Evolutionary conservation across 2,329 filamentous ascomycete species (phyloP), one percentile per base, ranked within the genome.

Genomic region (Stagonosporopsis vannaccii): DNA sequence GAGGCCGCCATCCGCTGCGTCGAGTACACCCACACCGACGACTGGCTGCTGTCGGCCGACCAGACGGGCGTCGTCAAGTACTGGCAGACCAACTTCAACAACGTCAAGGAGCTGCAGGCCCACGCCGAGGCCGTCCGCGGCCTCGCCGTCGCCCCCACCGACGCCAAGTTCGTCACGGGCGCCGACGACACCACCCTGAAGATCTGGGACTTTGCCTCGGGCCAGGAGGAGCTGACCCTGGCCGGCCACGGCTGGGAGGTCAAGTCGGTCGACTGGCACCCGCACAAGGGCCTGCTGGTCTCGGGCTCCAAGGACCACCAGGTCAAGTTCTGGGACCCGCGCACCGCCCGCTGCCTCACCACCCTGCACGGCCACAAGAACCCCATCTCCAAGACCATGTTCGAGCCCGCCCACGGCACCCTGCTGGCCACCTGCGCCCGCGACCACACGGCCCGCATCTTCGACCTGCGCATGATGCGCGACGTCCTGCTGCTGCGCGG

Each of bases 61-160:
- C 93, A 98, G 75, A 92, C 95, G 66, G 95, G 95, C 53, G 85
- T 95, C 60, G 89, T 99, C 78, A 98, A 98, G 79, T 99, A 99
- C 79, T 98, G 94, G 91, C 92, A 97, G 76, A 92, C 94, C 28
- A 99, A 98, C 75, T 97, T 99, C 80, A 98, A 99, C 82, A 97
- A 98, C 70, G 92, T 98, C 57, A 92, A 98, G 76, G 93, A 91
- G 49, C 91, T 99, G 50, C 88, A 93, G 72, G 95, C 92, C 6
- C 95, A 98, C 73, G 86, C 87, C 44, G 92, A 97, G 72, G 90
- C 94, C 5, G 91, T 99, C 59, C 84, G 95, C 67, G 95, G 97
- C 69, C 81, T 99, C 35, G 90, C 94, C 8, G 98, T 98, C 76
- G 91, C 92, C 57, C 95, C 95, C 1, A 97, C 90, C 60, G 95